Conservation (phyloP, 2,329 filamentous ascomycete species). For the Penicillium decumbens region DNA sequence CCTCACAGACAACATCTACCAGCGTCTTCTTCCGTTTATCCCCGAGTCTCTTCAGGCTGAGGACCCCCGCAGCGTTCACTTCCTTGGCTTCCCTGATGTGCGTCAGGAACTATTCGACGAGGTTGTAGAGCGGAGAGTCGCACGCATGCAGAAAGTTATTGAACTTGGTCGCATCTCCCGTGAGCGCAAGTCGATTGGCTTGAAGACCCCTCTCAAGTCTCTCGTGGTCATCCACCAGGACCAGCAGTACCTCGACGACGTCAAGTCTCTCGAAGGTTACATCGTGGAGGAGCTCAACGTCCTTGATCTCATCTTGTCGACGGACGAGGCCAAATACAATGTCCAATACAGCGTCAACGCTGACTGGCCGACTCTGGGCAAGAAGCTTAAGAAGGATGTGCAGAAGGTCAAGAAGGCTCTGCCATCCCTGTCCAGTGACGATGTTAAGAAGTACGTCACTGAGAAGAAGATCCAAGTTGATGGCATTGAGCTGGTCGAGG, state of each 20-base stretch:
- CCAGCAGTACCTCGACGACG: constrained; percentile 75
- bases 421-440: constrained; percentile 68
- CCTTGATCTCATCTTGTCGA: constrained; percentile 74
- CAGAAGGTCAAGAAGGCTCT: constrained; percentile 87
- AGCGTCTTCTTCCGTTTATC: constrained; percentile 74
- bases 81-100: constrained; percentile 83
- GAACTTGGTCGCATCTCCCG: constrained; percentile 81
- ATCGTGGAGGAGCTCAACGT: constrained; percentile 90
- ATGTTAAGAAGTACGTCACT: constrained; percentile 73
- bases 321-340: constrained; percentile 84
- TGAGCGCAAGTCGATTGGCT: constrained; percentile 74
- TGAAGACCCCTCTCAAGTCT: constrained; percentile 88
- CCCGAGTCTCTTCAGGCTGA: constrained; percentile 64
- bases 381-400: constrained; percentile 96
- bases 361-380: constrained; percentile 90
- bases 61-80: constrained; percentile 84
- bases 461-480: constrained; percentile 74
- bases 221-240: constrained; percentile 85
- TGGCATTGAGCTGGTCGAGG: constrained; percentile 75
- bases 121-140: constrained; percentile 78
- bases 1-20: constrained; percentile 91
- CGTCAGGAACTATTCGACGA: constrained; percentile 82
- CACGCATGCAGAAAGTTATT: constrained; percentile 92
- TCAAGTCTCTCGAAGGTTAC: constrained; percentile 80
- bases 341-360: constrained; percentile 86